Conservation (phyloP, 2,329 filamentous ascomycete species). For the Aspergillus tamarii region DNA sequence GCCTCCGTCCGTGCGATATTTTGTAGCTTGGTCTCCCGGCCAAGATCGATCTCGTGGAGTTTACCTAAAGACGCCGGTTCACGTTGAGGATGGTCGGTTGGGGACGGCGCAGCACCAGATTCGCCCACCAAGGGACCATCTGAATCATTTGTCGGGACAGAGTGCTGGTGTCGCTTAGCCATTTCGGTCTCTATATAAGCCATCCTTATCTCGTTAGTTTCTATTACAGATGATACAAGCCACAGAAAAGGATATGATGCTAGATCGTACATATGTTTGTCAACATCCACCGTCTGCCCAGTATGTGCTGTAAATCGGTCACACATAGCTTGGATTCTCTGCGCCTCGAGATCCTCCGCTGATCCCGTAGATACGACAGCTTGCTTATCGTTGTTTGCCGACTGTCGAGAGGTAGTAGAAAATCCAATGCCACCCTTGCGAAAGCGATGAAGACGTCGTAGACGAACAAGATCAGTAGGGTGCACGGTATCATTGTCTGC, state of each 20-base stretch:
- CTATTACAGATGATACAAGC: slow-evolving; percentile 22
- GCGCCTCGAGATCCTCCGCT: slow-evolving; percentile 37
- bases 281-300: slow-evolving; percentile 60
- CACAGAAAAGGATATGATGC: neutral
- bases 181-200: slow-evolving; percentile 69
- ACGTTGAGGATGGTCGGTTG: slow-evolving; percentile 38
- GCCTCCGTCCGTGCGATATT: slow-evolving; percentile 50
- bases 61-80: slow-evolving; percentile 58
- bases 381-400: slow-evolving; percentile 20
- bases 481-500: slow-evolving; percentile 20
- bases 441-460: slow-evolving; percentile 40
- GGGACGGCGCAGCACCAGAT: slow-evolving; percentile 17
- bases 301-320: slow-evolving; percentile 63
- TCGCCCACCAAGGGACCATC: slow-evolving; percentile 15
- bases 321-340: slow-evolving; percentile 45
- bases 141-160: slow-evolving; percentile 21
- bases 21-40: slow-evolving; percentile 46
- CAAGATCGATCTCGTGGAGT: slow-evolving; percentile 61
- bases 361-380: slow-evolving; percentile 22
- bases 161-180: slow-evolving; percentile 54
- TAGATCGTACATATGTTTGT: slow-evolving; percentile 65
- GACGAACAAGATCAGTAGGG: slow-evolving; percentile 40
- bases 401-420: slow-evolving; percentile 36
- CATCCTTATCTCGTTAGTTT: slow-evolving; percentile 67
- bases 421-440: slow-evolving; percentile 53